Evolutionary conservation across 768 basidiomycete species (phyloP), one percentile per base, ranked within the genome.

Genomic region (Heimioporus sp.): DNA sequence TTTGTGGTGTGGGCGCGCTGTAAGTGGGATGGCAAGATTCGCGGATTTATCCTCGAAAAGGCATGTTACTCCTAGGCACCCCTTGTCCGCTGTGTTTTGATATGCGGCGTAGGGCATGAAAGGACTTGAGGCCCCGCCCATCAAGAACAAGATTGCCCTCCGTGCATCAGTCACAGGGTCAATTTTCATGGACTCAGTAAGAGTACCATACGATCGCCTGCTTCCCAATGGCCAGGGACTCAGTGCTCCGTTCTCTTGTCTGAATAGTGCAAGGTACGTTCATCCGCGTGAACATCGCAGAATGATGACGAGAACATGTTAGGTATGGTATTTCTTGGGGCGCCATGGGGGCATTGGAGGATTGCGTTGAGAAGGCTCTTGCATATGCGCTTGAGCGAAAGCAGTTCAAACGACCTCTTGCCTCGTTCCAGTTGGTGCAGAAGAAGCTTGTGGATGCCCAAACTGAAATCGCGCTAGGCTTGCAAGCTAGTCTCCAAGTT

Each of bases 361-460:
- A 97, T 60, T 97, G 92, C 64, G 78, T 98, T 38, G 66, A 77
- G 32, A 81, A 81, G 37, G 82, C 94, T 1, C 82, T 90, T 19
- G 77, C 78, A 11, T 98, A 98, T 65, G 89, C 92, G 10, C 80
- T 97, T 32, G 91, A 97, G 65, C 81, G 95, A 15, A 80, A 86
- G 43, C 96, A 98, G 70, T 98, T 98, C 74, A 77, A 82, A 20
- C 83, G 87, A 35, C 93, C 94, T 0, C 76, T 98, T 4, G 95
- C 92, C 2, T 88, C 89, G 6, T 98, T 96, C 83, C 96, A 98
- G 70, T 85, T 98, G n/a, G 79, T 98, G 16, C 95, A 98, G 69
- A 96, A 96, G 82, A 98, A 98, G 71, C 79, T 98, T 15, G 93
- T 88, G 4, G 94, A 98, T 58, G 94, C 96, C 12, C 87, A 93